Evolutionary conservation across 2,329 filamentous ascomycete species (phyloP), one percentile per base, ranked within the genome.

Genomic region (Penicillium sp.): DNA sequence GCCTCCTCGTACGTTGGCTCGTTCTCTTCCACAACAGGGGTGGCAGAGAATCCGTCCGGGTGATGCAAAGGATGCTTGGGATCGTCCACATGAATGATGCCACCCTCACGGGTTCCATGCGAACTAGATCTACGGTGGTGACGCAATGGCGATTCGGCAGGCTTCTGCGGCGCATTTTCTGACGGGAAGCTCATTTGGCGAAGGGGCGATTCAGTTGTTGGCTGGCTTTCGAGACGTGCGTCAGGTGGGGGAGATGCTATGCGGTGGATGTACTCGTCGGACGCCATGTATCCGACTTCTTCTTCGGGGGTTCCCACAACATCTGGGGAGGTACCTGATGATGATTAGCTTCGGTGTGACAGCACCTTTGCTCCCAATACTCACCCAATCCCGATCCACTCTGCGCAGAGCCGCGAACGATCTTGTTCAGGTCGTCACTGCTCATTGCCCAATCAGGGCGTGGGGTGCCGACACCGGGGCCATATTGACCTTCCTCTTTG

Each of bases 361-460:
- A 32, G 39, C 24, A 32, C 44, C 5, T n/a, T 16, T 34, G 16
- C 47, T 39, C 22, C 16, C 50, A 34, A 34, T 56, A 66, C 79
- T 67, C 74, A 86, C 84, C 82, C 65, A 81, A 70, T 50, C 81
- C 80, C 62, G 78, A 66, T 24, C 80, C 80, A 49, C 70, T 76
- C 47, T 71, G 75, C 32, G 75, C 83, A 36, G 88, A 91, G 40
- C 89, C 83, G 59, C 87, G 85, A 54, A 97, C 92, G 62, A 97
- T 87, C 76, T 89, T 92, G 76, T 96, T 96, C 63, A 97, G 77
- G 68, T 96, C 90, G 40, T 91, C 90, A 66, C 89, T 92, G 75
- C 90, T 94, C 85, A 96, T 83, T 52, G 91, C 90, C 77, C 89
- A 95, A 69, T 94, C 89, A 36, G 83, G 83, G 47, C 85, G 79